Conservation (phyloP, 257 asterid species). For the Ajuga chamaepitys region DNA sequence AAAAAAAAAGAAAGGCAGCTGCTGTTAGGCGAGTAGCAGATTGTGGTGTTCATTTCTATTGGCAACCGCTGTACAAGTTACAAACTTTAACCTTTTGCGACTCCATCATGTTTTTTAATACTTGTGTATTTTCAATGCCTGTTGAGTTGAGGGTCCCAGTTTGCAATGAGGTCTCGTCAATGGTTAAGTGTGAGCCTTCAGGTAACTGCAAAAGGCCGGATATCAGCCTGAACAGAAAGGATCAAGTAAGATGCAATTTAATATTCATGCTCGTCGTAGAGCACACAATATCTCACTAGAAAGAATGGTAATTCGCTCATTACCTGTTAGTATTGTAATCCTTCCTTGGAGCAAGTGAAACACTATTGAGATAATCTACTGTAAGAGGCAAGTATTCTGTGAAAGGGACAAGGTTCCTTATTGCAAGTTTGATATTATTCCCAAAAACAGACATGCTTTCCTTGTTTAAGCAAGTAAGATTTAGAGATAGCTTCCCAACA, state of each 20-base stretch:
- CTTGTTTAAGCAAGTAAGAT: conserved; percentile 62
- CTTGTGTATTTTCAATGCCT: conserved; percentile 60
- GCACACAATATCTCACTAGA: neutral
- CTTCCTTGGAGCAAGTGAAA: conserved; percentile 69
- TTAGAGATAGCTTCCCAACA: conserved; percentile 80
- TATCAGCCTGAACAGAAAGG: conserved; percentile 39
- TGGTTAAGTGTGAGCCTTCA: conserved; percentile 76
- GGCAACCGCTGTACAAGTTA: neutral
- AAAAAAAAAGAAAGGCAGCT: neutral
- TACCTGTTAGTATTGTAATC: conserved; percentile 84
- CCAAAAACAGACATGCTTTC: conserved; percentile 63
- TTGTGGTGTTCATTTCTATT: neutral
- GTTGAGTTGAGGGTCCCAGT: conserved; percentile 61
- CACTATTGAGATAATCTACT: conserved; percentile 63
- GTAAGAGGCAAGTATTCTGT: conserved; percentile 61
- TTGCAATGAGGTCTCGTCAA: conserved; percentile 70
- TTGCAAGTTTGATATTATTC: conserved; percentile 40
- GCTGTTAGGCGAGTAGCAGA: neutral
- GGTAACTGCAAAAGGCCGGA: conserved; percentile 74
- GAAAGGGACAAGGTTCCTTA: conserved; percentile 61
- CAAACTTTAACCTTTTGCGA: conserved; percentile 45
- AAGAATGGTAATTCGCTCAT: neutral
- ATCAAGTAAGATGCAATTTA: neutral
- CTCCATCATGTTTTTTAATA: conserved; percentile 53
- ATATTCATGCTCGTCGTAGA: neutral